Percentiles rank a stretch among this genome's conserved stretches.
phyloP scores from a whole-genome alignment of 225 moss, liverwort and hornwort species.

The Anthoceros angustus region DNA sequence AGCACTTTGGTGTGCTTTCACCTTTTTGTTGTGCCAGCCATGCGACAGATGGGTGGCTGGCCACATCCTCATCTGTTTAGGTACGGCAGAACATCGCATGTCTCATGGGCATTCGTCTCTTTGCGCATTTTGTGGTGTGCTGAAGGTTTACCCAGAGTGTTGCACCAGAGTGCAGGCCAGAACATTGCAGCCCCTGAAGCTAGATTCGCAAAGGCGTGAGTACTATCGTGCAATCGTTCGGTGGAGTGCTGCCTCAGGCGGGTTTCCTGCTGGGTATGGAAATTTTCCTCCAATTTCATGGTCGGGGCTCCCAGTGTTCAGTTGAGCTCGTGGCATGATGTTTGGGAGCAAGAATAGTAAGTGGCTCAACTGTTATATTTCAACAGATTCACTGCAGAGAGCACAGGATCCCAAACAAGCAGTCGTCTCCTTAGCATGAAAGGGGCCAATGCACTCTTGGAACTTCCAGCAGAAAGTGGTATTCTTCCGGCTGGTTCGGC shows the following conservation, averaged over 20 bases:
- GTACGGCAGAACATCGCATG: constrained; percentile 13
- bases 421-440: constrained; percentile 86
- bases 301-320: not conserved
- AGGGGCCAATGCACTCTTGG: constrained; percentile 86
- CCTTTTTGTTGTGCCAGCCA: constrained; percentile 73
- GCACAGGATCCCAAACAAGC: constrained; percentile 71
- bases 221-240: constrained; percentile 53
- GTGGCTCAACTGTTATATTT: not conserved
- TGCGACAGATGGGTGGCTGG: constrained; percentile 81
- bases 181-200: constrained; percentile 30
- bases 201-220: constrained; percentile 71
- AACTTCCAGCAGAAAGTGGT: constrained; percentile 57
- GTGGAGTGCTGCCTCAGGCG: constrained; percentile 63
- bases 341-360: not conserved
- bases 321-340: not conserved
- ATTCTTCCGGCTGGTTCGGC: constrained; percentile 50
- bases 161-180: constrained; percentile 60
- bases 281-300: not conserved
- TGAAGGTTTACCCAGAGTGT: constrained; percentile 7
- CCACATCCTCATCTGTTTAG: constrained; percentile 53
- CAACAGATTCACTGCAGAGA: constrained; percentile 60
- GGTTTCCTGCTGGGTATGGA: constrained; percentile 7
- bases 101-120: not conserved
- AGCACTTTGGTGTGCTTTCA: constrained; percentile 83
- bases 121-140: not conserved